Evolutionary conservation across 225 moss, liverwort and hornwort species (phyloP), one percentile per base, ranked within the genome.

Genomic region (Sphagnum tenellum): DNA sequence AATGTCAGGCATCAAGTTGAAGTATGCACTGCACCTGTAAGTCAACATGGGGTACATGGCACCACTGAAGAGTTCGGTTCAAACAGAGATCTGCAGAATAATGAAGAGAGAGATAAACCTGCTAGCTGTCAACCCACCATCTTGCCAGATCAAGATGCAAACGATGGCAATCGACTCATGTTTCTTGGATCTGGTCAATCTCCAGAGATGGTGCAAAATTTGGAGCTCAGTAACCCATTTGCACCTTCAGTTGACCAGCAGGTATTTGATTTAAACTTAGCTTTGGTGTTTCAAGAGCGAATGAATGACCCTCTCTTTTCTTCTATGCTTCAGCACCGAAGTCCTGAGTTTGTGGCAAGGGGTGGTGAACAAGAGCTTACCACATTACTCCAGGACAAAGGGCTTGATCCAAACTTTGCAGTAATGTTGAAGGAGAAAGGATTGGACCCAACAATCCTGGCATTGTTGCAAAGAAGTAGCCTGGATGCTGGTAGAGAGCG

Each of bases 401-500:
- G 86, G 6, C 71, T 87, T 49, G 86, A 87, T 70, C 86, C 86
- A 2, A 87, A 87, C 60, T 87, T 87, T 70, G 86, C 86, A 8
- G 77, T 87, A 52, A 87, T 87, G 86, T 72, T 87, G 6, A 82
- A 82, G 70, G 86, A 82, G 63, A 87, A 87, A 57, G 86, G 82
- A 2, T 65, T 87, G 14, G 86, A 87, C 59, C 86, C 86, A 59
- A 82, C 82, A 12, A 82, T 87, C 55, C 68, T 87, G 56, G 86
- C 86, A 57, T 70, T 87, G 52, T 61, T 87, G 50, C 86, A 87
- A 59, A 69, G 86, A 67, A 87, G 86, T 66, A 87, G 86, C 61
- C 77, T 87, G 51, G 86, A 87, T 66, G 86, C 86, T 61, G 86
- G 80, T 56, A 78, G 77, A 55, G 82, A 87, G 69, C 73, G 65